Evolutionary conservation across 495 filamentous ascomycete species (phyloP), one percentile per base, ranked within the genome.

Genomic region (Geopyxis carbonaria): DNA sequence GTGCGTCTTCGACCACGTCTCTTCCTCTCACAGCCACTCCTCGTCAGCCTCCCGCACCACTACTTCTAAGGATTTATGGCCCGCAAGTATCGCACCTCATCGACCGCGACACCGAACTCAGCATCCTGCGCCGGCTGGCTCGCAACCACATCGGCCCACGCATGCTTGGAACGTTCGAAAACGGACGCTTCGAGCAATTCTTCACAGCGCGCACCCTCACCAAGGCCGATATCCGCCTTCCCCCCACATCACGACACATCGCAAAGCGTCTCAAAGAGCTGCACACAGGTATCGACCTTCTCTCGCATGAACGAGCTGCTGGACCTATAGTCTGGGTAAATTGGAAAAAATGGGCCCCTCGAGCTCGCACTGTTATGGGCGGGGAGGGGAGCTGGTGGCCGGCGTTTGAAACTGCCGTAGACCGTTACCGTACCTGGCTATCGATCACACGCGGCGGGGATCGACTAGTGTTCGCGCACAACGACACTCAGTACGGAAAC

Each of bases 401-500:
- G 10, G 56, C 66, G 5, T 97, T 97, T 60, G 73, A 75, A 43
- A 61, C 66, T 27, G 67, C 72, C 13, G 76, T 95, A 9, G 71
- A 84, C 9, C 78, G 67, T 45, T 94, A 93, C 59, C 70, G 82
- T 9, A 59, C 64, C 21, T 83, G 75, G 70, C 61, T 97, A 11
- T 55, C 74, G 33, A 64, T 70, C n/a, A 68, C 72, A 42, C 85
- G 80, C 53, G 80, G 77, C 18, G 73, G 75, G 6, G 45, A 62
- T 1, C 65, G 71, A 44, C 68, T 99, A 6, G 78, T 94, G 5
- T 99, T 99, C 65, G 81, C 84, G 19, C 89, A 99, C 59, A 95
- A 94, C 57, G 89, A 99, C 70, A 93, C 89, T 18, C 89, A 99
- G 75, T 95, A 95, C 55, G 89, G 89, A 38, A 99, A 99, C 53